phyloP scores from a whole-genome alignment of 2,329 filamentous ascomycete species.

The Colletotrichum ledebouriae region DNA sequence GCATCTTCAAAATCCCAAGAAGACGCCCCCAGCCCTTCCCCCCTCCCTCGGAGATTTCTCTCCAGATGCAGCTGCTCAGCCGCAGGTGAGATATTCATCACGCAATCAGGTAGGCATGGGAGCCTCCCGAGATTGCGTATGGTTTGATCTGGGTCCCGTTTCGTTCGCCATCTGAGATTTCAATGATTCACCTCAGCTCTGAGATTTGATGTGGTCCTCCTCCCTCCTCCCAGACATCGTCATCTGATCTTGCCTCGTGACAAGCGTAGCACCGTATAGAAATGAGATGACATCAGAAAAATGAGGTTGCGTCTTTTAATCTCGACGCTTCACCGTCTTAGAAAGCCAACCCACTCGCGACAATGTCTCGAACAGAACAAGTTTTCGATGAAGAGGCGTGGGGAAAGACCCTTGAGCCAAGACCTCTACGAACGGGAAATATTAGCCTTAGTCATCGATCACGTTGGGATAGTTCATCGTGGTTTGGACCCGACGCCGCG shows the following conservation, averaged over 20 bases:
- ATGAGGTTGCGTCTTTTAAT: background rate
- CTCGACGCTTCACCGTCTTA: too few relatives aligned
- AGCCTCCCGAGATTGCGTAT: background rate
- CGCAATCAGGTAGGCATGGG: too few relatives aligned
- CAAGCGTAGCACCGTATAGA: too few relatives aligned
- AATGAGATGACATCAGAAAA: background rate
- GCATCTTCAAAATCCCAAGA: background rate
- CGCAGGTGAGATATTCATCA: background rate
- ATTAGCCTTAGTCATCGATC: too few relatives aligned
- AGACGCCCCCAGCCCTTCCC: background rate
- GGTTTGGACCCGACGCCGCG: constrained; percentile 15
- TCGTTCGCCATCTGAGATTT: background rate
- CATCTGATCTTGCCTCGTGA: background rate
- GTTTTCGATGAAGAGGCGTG: background rate
- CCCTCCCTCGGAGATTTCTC: background rate
- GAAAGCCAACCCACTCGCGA: too few relatives aligned
- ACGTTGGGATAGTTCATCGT: background rate
- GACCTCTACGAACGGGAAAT: background rate
- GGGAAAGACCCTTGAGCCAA: background rate
- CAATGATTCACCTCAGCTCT: background rate
- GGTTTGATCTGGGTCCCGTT: background rate
- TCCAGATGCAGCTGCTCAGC: background rate
- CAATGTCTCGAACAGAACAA: too few relatives aligned
- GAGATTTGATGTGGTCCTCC: too few relatives aligned
- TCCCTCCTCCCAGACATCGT: background rate